Base-by-base conservation (phyloP, 2,329 filamentous ascomycete species). In the Penicillium sclerotigenum region DNA sequence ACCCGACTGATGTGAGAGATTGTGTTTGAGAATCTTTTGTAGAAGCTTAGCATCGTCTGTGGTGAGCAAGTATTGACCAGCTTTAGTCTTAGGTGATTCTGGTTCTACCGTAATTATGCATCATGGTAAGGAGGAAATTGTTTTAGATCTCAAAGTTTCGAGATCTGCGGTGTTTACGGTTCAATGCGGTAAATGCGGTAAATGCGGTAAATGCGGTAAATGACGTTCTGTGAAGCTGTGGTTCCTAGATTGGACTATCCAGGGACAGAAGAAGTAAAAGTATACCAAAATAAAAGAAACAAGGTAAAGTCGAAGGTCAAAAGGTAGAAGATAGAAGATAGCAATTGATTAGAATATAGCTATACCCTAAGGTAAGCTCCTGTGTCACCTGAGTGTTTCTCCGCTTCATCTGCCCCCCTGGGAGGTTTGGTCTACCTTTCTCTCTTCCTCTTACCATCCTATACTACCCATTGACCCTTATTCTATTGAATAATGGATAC, bases 1-100 rank as follows among this genome's bases (percentile, higher is more conserved):
- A 33, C 72, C 75, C 11, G 65, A 62, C 37, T 60, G 57, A 13
- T 69, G 68, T 57, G 78, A 75, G 20, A 80, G 67, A 28, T 74
- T 74, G 41, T 72, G 68, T 4, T 68, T 68, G 20, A 82, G 63
- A 28, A 81, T 75, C 13, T 80, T 77, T 42, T 72, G 74, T 37
- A 82, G 73, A 37, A 64, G 38, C 42, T 78, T 75, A 0, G 78
- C 74, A 56, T 83, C 80, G 50, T 81, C 78, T 2, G 79, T 75
- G 0, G 74, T 80, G 28, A 83, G 67, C 18, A 77, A 73, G 59
- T 81, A 81, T 49, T 75, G 70, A 16, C 77, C 79, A 14, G 18
- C 42, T 45, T 22, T 28, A 46, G 28, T 22, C 26, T 20, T 26
- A 7, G 11, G 31, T 13, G 41, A 31, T 46, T 33, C 42, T 46